phyloP scores from a whole-genome alignment of 257 asterid species.

The Petrea volubilis region DNA sequence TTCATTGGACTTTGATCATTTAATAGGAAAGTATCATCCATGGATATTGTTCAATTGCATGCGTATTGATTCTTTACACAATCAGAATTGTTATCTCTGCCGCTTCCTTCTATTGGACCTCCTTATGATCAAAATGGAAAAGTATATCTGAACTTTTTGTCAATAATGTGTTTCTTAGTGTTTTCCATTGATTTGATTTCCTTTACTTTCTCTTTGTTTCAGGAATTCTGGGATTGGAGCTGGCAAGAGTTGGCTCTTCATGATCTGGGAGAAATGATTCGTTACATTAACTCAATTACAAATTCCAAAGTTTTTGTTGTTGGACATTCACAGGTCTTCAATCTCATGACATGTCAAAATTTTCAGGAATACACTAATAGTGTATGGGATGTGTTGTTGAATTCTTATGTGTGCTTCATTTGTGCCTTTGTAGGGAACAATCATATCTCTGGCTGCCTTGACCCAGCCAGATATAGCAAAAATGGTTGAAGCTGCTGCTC shows the following conservation, averaged over 20 bases:
- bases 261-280: slow-evolving; percentile 85
- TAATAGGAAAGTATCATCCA: slow-evolving; percentile 6
- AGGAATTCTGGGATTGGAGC: slow-evolving; percentile 99
- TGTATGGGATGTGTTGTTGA: slow-evolving; percentile 4
- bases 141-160: neutral
- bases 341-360: slow-evolving; percentile 15
- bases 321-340: slow-evolving; percentile 94
- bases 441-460: slow-evolving; percentile 92
- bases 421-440: slow-evolving; percentile 71
- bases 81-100: slow-evolving; percentile 1
- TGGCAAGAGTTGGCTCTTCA: slow-evolving; percentile 95
- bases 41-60: slow-evolving; percentile 6
- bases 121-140: neutral
- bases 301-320: slow-evolving; percentile 69
- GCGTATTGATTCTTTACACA: slow-evolving; percentile 2
- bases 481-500: slow-evolving; percentile 95
- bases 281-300: slow-evolving; percentile 56
- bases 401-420: slow-evolving; percentile 22
- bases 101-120: neutral
- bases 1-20: slow-evolving; percentile 1
- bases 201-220: slow-evolving; percentile 22
- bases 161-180: neutral
- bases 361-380: neutral
- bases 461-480: slow-evolving; percentile 77
- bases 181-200: slow-evolving; percentile 16